Evolutionary conservation across 2,329 filamentous ascomycete species (phyloP).

Genomic region (Dothidotthia symphoricarpi): DNA sequence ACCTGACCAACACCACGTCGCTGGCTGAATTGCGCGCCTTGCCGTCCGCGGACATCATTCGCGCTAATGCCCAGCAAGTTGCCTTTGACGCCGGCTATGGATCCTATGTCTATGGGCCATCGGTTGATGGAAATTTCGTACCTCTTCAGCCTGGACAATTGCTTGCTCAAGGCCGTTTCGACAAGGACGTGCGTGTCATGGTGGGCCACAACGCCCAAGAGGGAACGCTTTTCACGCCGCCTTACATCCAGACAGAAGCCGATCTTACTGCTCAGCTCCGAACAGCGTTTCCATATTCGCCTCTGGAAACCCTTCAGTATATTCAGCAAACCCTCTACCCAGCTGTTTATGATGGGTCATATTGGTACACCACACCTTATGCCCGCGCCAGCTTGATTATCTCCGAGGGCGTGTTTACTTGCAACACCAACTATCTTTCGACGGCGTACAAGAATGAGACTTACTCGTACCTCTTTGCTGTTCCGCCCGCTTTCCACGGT

Average conservation of each 20-base stretch:
- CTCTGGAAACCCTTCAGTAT: conserved; percentile 39
- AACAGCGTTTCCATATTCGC: conserved; percentile 30
- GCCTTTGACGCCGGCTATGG: conserved; percentile 35
- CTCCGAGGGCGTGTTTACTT: conserved; percentile 50
- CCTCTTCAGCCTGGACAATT: conserved; percentile 36
- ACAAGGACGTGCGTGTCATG: conserved; percentile 37
- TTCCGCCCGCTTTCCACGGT: conserved; percentile 55
- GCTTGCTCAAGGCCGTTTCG: conserved; percentile 39
- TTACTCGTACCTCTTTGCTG: conserved; percentile 54
- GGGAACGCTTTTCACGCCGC: conserved; percentile 47
- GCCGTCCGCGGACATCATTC: conserved; percentile 31
- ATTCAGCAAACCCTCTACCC: conserved; percentile 52
- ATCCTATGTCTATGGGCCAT: conserved; percentile 34
- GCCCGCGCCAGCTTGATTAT: conserved; percentile 45
- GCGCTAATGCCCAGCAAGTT: conserved; percentile 37
- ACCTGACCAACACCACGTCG: conserved; percentile 33
- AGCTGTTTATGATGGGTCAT: conserved; percentile 47
- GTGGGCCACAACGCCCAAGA: conserved; percentile 48
- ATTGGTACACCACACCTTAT: conserved; percentile 49
- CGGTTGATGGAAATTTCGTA: conserved; percentile 36
- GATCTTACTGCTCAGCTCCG: conserved; percentile 28
- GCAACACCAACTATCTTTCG: conserved; percentile 54
- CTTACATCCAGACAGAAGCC: conserved; percentile 36
- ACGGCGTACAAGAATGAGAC: conserved; percentile 49
- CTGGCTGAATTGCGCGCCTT: conserved; percentile 37